Percentiles rank a stretch among this genome's conserved stretches.
Conservation (phyloP, 2,329 filamentous ascomycete species). For the Ceratocystis cubensis region DNA sequence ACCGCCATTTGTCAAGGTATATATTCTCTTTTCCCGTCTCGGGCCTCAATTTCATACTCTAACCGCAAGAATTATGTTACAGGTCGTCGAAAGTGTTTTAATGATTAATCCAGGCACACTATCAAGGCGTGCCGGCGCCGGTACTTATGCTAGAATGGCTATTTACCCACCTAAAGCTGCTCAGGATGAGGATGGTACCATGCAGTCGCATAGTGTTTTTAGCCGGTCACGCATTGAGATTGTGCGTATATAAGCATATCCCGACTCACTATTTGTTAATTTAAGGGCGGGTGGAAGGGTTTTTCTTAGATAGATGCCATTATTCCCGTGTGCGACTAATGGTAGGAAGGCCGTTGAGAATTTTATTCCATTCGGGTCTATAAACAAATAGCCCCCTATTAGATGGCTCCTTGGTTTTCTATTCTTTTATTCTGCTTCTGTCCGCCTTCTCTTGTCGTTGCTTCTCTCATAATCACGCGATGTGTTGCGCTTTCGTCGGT, state of each 20-base stretch:
- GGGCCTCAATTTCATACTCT: constrained; percentile 8
- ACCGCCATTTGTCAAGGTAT: constrained; percentile 75
- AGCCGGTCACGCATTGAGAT: constrained; percentile 80
- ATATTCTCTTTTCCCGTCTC: no score
- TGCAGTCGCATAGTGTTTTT: constrained; percentile 64
- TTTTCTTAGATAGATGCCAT: neutral
- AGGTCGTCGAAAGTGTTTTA: constrained; percentile 85
- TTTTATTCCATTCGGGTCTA: neutral
- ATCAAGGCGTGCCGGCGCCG: constrained; percentile 71
- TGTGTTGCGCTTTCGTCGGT: constrained; percentile 36
- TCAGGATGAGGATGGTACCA: constrained; percentile 42
- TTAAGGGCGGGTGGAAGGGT: neutral
- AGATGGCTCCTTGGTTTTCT: neutral
- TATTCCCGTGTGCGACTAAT: neutral
- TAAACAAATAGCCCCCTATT: neutral
- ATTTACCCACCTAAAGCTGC: constrained; percentile 54
- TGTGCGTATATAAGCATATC: constrained; percentile 49
- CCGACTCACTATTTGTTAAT: neutral
- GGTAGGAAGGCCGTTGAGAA: neutral
- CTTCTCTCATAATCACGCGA: constrained; percentile 43
- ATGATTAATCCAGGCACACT: constrained; percentile 82
- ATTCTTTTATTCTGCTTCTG: constrained; percentile 33
- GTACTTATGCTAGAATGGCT: constrained; percentile 72
- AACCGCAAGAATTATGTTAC: constrained; percentile 14
- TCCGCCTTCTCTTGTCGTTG: constrained; percentile 46